A percentile compares a stretch with the other conserved stretches of the same genome.
Conservation (phyloP, 1,284 basidiomycete species). For the Waitea zeae region DNA sequence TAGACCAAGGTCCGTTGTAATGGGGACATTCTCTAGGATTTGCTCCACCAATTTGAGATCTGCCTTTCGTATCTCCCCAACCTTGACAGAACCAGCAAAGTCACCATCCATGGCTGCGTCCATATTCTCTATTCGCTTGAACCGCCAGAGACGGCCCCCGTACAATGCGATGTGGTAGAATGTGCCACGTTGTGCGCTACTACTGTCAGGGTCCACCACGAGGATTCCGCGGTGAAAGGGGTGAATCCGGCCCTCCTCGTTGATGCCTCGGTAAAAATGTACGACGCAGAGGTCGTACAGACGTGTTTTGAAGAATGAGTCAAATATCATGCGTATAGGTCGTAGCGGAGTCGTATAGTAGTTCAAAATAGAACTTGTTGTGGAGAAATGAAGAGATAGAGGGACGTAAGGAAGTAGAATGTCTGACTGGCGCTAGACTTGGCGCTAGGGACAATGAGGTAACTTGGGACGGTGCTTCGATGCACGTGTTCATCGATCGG, state of each 20-base stretch:
- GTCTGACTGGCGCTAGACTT: neutral
- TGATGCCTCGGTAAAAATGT: neutral
- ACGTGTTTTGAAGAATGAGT: neutral
- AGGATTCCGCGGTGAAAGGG: neutral
- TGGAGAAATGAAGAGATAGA: neutral
- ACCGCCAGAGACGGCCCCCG: neutral
- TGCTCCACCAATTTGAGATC: neutral
- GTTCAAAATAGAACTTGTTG: neutral
- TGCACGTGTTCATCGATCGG: too few species aligned
- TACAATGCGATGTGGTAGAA: neutral
- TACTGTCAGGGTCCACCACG: neutral
- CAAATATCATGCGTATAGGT: neutral
- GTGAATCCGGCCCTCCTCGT: neutral
- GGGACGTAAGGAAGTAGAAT: neutral
- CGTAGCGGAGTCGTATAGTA: neutral
- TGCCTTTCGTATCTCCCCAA: neutral
- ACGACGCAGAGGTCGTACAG: neutral
- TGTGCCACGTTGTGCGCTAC: neutral
- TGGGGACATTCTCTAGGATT: neutral
- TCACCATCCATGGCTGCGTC: neutral
- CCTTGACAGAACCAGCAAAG: neutral
- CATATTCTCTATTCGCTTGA: neutral
- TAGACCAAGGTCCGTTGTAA: neutral
- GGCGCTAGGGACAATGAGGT: neutral
- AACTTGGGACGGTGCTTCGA: too few species aligned